Evolutionary conservation across 352 stramenopile species (phyloP).

Genomic region (Phytopythium aichiense): DNA sequence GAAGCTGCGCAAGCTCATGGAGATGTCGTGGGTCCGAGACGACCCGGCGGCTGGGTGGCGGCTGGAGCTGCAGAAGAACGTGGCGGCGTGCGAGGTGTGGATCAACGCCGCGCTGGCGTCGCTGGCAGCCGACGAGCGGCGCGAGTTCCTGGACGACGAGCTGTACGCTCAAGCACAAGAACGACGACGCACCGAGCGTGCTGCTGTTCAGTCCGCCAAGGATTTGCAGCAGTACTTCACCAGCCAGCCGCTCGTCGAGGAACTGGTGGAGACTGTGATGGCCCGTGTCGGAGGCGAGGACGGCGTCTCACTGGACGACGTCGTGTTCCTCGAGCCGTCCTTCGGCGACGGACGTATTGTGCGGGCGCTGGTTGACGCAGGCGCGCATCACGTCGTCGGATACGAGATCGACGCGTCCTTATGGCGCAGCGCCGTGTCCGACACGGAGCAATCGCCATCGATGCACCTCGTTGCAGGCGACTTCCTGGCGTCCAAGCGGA

Average conservation of each 20-base stretch:
- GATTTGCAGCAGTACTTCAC: constrained; percentile 78
- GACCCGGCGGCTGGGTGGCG: constrained; percentile 44
- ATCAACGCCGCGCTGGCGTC: constrained; percentile 33
- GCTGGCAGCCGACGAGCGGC: constrained; percentile 19
- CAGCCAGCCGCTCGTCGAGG: constrained; percentile 31
- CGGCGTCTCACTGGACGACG: constrained; percentile 7
- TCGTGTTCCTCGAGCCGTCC: constrained; percentile 67
- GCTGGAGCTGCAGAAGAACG: constrained; percentile 60
- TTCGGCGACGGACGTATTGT: constrained; percentile 67
- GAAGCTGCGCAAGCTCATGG: constrained; percentile 54
- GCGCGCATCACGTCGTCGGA: constrained; percentile 39
- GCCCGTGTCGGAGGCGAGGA: constrained; percentile 10
- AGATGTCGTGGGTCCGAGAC: constrained; percentile 38
- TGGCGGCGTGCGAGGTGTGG: constrained; percentile 49
- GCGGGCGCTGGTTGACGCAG: constrained; percentile 26
- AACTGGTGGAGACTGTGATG: constrained; percentile 27
- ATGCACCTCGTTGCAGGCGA: constrained; percentile 21
- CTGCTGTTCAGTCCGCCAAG: constrained; percentile 34
- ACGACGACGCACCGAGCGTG: constrained; percentile 16
- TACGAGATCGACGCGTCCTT: constrained; percentile 56
- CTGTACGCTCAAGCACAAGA: constrained; percentile 32
- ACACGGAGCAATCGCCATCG: background rate
- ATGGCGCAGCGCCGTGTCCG: constrained; percentile 12
- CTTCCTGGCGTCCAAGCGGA: constrained; percentile 42
- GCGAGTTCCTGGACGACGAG: constrained; percentile 47